Conservation (phyloP, 345 rosid genomes). For the Streptanthus diversifolius region DNA sequence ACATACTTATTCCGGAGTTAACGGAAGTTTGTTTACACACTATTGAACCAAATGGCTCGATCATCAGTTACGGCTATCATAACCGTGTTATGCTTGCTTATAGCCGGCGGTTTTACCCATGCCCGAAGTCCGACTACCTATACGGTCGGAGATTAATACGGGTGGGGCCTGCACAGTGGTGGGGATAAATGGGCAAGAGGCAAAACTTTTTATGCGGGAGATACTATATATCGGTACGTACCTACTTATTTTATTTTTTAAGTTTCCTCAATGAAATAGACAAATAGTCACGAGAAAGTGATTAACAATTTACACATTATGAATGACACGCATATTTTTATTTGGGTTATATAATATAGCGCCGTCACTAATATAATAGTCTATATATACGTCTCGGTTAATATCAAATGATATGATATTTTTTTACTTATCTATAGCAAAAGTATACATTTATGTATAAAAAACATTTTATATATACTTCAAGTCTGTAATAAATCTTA, state of each 20-base stretch:
- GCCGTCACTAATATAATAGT: too few relatives aligned
- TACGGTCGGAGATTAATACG: background rate
- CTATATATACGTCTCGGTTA: too few relatives aligned
- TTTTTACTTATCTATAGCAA: too few relatives aligned
- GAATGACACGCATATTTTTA: too few relatives aligned
- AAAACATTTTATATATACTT: background rate
- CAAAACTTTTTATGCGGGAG: slow-evolving; percentile 18
- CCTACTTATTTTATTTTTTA: too few relatives aligned
- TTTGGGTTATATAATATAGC: too few relatives aligned
- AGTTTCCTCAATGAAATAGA: background rate
- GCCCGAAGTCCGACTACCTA: background rate
- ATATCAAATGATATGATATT: too few relatives aligned
- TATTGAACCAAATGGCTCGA: background rate
- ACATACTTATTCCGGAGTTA: background rate
- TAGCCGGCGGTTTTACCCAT: background rate
- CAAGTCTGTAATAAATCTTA: background rate
- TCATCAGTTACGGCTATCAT: background rate
- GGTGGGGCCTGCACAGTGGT: background rate
- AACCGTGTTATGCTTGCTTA: background rate
- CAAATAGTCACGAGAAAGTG: too few relatives aligned
- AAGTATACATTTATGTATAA: too few relatives aligned
- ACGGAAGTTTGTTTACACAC: too few relatives aligned
- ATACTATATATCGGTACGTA: slow-evolving; percentile 4
- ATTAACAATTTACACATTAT: background rate
- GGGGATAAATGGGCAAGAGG: background rate